Evolutionary conservation across 1,139 yeast genomes (phyloP), one percentile per base, ranked within the genome.

Genomic region (Eremothecium cymbalariae): DNA sequence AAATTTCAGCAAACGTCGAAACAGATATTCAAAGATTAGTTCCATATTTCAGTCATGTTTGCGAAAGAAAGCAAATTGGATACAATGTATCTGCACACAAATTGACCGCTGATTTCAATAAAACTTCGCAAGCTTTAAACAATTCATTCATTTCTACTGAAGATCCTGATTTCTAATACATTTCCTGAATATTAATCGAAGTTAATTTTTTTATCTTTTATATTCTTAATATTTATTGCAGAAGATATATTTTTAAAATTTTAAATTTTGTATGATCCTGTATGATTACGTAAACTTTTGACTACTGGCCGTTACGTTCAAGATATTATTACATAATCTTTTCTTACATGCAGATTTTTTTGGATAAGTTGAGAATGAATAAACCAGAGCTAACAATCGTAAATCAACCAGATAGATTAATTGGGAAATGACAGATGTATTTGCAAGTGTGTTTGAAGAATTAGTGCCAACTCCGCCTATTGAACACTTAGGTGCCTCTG

Each of bases 401-500:
- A n/a, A n/a, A n/a, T n/a, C n/a, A n/a, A n/a, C n/a, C n/a, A n/a
- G n/a, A n/a, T n/a, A n/a, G n/a, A n/a, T n/a, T n/a, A n/a, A n/a
- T n/a, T n/a, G n/a, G n/a, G n/a, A 11, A 4, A 25, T 25, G 28
- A 25, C 28, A 5, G 28, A 25, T n/a, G 14, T 28, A 8, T 36
- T 36, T 31, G 26, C 36, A 4, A 40, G 44, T 16, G 32, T 37
- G n/a, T 47, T 46, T 37, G 40, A 21, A n/a, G 46, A 37, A 15
- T 25, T 47, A 17, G 42, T 45, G 6, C 41, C 40, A n/a, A 21
- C 42, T 8, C 36, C 49, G 28, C 43, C 46, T 12, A 43, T 47
- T 2, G 59, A 63, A 29, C 68, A 67, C 39, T 41, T 62, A 14
- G 73, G 73, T 16, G 50, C 54, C 14, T 50, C 63, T 1, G 61